Evolutionary conservation across 345 rosid species (phyloP).

Genomic region (Psidium guajava): DNA sequence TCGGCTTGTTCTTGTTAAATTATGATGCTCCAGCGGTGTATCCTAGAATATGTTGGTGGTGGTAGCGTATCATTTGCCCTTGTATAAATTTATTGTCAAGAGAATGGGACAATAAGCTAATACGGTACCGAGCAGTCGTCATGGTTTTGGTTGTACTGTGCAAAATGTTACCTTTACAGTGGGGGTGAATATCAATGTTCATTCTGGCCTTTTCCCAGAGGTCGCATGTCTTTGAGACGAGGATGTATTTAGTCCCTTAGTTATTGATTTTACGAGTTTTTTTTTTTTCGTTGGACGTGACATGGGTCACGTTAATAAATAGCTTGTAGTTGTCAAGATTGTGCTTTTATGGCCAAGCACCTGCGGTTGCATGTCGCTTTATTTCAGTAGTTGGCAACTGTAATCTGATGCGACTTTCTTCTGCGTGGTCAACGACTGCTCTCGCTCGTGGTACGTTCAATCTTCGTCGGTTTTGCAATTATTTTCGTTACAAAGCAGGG

Average conservation of each 20-base stretch:
- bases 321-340: background rate
- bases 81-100: background rate
- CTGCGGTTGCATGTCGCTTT: background rate
- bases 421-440: background rate
- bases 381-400: background rate
- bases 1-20: background rate
- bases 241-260: background rate
- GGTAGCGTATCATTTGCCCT: background rate
- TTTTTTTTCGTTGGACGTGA: background rate
- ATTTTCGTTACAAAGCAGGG: background rate
- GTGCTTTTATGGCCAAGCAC: background rate
- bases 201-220: background rate
- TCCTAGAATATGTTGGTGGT: background rate
- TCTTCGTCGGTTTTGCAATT: background rate
- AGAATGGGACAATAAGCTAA: background rate
- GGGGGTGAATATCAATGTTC: background rate
- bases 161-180: background rate
- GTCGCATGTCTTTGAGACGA: background rate
- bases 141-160: background rate
- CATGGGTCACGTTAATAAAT: background rate
- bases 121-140: background rate
- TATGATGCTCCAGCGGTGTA: background rate
- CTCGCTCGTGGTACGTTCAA: background rate
- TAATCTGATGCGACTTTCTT: background rate
- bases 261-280: background rate